A percentile compares a stretch with the other conserved stretches of the same genome.
Conservation (phyloP, 2,329 filamentous ascomycete species). For the Hyphodiscus sp. region DNA sequence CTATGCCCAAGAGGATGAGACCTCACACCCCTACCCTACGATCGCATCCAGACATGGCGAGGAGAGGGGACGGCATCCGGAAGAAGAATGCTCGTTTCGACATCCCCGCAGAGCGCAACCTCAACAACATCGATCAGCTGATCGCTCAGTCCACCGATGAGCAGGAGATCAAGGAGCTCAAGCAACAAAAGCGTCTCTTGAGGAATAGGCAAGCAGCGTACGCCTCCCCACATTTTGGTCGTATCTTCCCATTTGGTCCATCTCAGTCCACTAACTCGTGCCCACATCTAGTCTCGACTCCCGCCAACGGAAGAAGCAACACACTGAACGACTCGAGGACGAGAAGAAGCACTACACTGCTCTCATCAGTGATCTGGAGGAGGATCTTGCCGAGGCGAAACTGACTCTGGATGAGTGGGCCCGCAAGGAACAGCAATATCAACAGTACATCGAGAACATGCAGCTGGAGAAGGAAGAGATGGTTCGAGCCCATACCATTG, state of each 20-base stretch:
- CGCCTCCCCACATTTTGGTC: slow-evolving; percentile 37
- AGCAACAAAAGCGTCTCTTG: slow-evolving; percentile 93
- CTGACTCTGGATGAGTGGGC: slow-evolving; percentile 64
- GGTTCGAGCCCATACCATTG: slow-evolving; percentile 79
- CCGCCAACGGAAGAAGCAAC: slow-evolving; percentile 94
- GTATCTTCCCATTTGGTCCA: slow-evolving; percentile 9
- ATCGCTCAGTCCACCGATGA: slow-evolving; percentile 86
- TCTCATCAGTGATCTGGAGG: slow-evolving; percentile 71
- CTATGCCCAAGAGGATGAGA: slow-evolving; percentile 54
- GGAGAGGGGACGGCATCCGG: slow-evolving; percentile 56
- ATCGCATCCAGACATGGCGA: slow-evolving; percentile 65
- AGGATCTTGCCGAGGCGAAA: slow-evolving; percentile 64
- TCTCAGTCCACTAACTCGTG: slow-evolving; percentile 18
- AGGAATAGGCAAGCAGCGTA: slow-evolving; percentile 96
- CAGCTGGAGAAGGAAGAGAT: slow-evolving; percentile 88
- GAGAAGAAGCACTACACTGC: slow-evolving; percentile 89
- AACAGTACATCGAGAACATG: slow-evolving; percentile 68
- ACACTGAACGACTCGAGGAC: slow-evolving; percentile 92
- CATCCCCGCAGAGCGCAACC: slow-evolving; percentile 87
- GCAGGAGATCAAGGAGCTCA: slow-evolving; percentile 93
- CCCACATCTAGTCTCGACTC: slow-evolving; percentile 69
- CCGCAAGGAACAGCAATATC: slow-evolving; percentile 66
- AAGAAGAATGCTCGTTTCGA: slow-evolving; percentile 99
- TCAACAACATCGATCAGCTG: slow-evolving; percentile 90
- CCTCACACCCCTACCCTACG: slow-evolving; percentile 61